A percentile compares a stretch with the other conserved stretches of the same genome.
Evolutionary conservation across 306 rosid species (phyloP).

Genomic region (Glycyrrhiza uralensis): DNA sequence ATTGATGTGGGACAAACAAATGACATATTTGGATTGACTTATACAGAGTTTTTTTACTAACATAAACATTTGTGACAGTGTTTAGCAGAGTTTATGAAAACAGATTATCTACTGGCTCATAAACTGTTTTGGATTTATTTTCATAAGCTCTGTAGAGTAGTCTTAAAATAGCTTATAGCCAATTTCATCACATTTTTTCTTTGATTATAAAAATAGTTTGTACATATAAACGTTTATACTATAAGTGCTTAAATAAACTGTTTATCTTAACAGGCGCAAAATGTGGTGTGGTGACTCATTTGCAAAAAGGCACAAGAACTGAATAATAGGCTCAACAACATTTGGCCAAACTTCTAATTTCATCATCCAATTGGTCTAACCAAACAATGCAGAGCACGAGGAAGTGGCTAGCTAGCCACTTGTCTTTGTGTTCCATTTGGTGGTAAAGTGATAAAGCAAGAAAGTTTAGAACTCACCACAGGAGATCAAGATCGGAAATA

Average conservation of each 20-base stretch:
- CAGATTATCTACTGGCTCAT: too few species aligned
- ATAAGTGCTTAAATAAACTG: too few species aligned
- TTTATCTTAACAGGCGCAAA: not conserved
- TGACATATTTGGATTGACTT: too few species aligned
- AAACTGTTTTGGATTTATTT: too few species aligned
- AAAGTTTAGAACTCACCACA: not conserved
- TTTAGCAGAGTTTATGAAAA: too few species aligned
- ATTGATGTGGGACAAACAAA: not conserved
- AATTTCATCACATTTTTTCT: too few species aligned
- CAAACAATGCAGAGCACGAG: constrained; percentile 8
- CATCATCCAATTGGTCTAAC: not conserved
- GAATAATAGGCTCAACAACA: not conserved
- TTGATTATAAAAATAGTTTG: too few species aligned
- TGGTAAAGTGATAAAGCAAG: not conserved
- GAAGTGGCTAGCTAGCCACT: constrained; percentile 3
- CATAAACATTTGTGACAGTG: too few species aligned
- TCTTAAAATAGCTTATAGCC: too few species aligned
- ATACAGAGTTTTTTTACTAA: too few species aligned
- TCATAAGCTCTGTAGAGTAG: too few species aligned
- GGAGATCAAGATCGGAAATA: not conserved
- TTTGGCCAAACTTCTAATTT: not conserved
- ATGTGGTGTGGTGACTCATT: not conserved
- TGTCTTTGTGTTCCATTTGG: not conserved
- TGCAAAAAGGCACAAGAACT: not conserved
- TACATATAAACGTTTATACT: too few species aligned